Conservation (phyloP, 2,329 filamentous ascomycete species). For the Fusarium falciforme region DNA sequence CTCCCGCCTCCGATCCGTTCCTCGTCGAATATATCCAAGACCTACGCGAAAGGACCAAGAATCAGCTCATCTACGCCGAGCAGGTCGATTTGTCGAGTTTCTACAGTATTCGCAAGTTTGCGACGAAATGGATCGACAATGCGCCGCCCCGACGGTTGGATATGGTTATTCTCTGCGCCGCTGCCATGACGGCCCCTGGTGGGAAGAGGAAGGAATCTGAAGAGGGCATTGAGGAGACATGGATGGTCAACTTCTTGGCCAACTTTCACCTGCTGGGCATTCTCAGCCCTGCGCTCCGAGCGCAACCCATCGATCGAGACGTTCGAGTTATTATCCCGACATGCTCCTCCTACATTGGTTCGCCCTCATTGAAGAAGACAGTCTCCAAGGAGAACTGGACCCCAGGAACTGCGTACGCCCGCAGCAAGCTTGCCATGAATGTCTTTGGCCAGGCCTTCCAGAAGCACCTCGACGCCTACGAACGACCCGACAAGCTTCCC, state of each 20-base stretch:
- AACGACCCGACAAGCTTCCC: slow-evolving; percentile 84
- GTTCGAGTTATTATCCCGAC: slow-evolving; percentile 88
- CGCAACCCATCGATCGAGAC: slow-evolving; percentile 93
- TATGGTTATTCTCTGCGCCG: slow-evolving; percentile 89
- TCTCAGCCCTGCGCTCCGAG: slow-evolving; percentile 87
- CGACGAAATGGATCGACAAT: slow-evolving; percentile 98
- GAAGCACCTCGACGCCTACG: slow-evolving; percentile 87
- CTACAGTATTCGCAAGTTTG: slow-evolving; percentile 92
- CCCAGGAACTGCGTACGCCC: slow-evolving; percentile 68
- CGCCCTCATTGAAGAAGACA: slow-evolving; percentile 71
- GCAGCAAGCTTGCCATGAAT: slow-evolving; percentile 83
- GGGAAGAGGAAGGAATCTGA: slow-evolving; percentile 69
- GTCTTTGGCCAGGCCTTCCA: slow-evolving; percentile 91
- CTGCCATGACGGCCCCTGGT: slow-evolving; percentile 78
- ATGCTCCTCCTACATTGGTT: slow-evolving; percentile 88
- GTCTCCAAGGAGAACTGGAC: slow-evolving; percentile 64
- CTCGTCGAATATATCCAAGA: slow-evolving; percentile 94
- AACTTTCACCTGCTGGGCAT: slow-evolving; percentile 97
- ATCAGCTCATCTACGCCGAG: slow-evolving; percentile 93
- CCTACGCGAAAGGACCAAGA: slow-evolving; percentile 78
- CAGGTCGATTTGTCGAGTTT: slow-evolving; percentile 90
- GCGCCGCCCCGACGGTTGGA: slow-evolving; percentile 88
- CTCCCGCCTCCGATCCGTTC: slow-evolving; percentile 85
- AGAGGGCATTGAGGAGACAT: slow-evolving; percentile 88
- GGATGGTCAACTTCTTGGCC: slow-evolving; percentile 94